Evolutionary conservation across 2,329 filamentous ascomycete genomes (phyloP).

Genomic region (Fusarium marasasianum): DNA sequence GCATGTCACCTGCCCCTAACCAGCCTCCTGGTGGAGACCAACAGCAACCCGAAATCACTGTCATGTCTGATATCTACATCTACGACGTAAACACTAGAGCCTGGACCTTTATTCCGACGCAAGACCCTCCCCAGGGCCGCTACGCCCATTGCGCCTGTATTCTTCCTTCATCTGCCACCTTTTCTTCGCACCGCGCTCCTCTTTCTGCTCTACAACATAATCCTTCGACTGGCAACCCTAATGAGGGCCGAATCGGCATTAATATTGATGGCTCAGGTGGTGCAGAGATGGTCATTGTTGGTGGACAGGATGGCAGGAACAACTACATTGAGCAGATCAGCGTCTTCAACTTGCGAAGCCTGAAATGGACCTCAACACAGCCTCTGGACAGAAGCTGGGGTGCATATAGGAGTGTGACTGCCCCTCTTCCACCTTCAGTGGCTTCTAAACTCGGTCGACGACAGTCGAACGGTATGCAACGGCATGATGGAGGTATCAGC

Average conservation of each 20-base stretch:
- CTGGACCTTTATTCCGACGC: conserved; percentile 86
- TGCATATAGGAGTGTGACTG: conserved; percentile 94
- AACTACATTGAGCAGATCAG: conserved; percentile 99
- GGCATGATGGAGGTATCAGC: conserved; percentile 58
- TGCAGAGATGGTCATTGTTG: conserved; percentile 96
- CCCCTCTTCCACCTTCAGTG: conserved; percentile 76
- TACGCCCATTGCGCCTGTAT: conserved; percentile 98
- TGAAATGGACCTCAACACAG: conserved; percentile 95
- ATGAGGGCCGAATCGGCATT: conserved; percentile 88
- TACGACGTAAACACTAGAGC: conserved; percentile 84
- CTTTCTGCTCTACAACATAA: conserved; percentile 91
- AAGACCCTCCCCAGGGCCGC: conserved; percentile 87
- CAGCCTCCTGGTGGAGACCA: conserved; percentile 57
- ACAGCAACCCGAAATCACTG: conserved; percentile 84
- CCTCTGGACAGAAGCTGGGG: conserved; percentile 91
- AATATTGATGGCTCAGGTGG: conserved; percentile 90
- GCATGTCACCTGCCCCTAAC: conserved; percentile 85
- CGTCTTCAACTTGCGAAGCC: conserved; percentile 93
- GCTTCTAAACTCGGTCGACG: conserved; percentile 73
- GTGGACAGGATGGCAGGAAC: conserved; percentile 96
- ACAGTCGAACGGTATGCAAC: conserved; percentile 54
- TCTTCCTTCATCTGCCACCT: conserved; percentile 85
- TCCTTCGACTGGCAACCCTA: conserved; percentile 80
- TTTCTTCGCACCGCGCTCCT: conserved; percentile 84
- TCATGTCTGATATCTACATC: conserved; percentile 98